Conservation (phyloP, 1,139 yeast genomes). For the Diutina ranongensis region DNA sequence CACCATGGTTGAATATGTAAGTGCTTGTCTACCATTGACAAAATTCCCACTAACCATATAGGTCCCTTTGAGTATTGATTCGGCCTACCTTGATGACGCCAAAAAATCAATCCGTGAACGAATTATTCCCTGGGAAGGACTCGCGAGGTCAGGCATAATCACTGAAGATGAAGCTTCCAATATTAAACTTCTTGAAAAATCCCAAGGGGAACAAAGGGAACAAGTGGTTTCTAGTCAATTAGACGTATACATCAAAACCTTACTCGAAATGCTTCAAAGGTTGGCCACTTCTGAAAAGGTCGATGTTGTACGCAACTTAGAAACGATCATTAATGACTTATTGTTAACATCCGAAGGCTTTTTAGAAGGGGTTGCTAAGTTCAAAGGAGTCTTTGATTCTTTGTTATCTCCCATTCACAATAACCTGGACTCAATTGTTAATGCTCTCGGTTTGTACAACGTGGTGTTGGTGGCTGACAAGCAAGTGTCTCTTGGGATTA, state of each 20-base stretch:
- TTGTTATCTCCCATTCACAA: slow-evolving; percentile 44
- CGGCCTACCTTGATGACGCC: slow-evolving; percentile 62
- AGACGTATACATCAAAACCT: slow-evolving; percentile 44
- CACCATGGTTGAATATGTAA: slow-evolving; percentile 5
- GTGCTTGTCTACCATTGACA: background rate
- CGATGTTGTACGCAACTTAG: slow-evolving; percentile 65
- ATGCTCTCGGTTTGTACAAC: slow-evolving; percentile 34
- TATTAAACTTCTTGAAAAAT: slow-evolving; percentile 55
- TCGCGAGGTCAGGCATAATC: slow-evolving; percentile 63
- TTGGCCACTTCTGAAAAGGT: slow-evolving; percentile 35
- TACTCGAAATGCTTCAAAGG: slow-evolving; percentile 45
- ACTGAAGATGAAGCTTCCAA: slow-evolving; percentile 54
- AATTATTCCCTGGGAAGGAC: slow-evolving; percentile 90
- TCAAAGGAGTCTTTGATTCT: slow-evolving; percentile 39
- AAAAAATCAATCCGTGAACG: slow-evolving; percentile 67
- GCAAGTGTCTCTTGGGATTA: slow-evolving; percentile 12
- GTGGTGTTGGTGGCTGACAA: slow-evolving; percentile 25
- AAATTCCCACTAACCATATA: slow-evolving; percentile 8
- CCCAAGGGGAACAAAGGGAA: slow-evolving; percentile 26
- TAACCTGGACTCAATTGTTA: slow-evolving; percentile 37
- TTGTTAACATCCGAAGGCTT: slow-evolving; percentile 33
- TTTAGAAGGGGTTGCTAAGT: slow-evolving; percentile 30
- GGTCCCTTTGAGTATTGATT: slow-evolving; percentile 30
- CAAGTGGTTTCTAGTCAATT: slow-evolving; percentile 32
- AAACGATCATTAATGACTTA: slow-evolving; percentile 60